These are phyloP conservation scores for Beauveria medogensis DNA, from an alignment of 2,329 filamentous ascomycete species.

Conservation along the genomic window DNA sequence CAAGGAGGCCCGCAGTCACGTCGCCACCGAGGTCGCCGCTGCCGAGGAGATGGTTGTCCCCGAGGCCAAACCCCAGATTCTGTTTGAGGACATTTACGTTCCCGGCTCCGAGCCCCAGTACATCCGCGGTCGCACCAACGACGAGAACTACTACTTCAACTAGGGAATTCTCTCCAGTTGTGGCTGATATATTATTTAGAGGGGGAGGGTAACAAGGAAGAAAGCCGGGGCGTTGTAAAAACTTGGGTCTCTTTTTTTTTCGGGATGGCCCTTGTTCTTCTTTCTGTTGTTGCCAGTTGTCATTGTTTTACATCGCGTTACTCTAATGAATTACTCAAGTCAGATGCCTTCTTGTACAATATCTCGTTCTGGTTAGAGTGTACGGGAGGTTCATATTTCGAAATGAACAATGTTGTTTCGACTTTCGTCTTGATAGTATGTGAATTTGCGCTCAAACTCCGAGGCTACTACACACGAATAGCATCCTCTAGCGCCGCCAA, in stretches of 20 bases:
- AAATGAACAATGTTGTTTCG: not conserved
- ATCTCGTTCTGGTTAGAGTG: conserved; percentile 3
- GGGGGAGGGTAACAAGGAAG: not conserved
- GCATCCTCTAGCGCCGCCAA: no score
- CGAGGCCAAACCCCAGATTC: conserved; percentile 69
- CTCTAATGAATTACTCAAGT: conserved; percentile 7
- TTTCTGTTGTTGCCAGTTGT: not conserved
- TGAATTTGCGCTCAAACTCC: no score
- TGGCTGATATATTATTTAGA: not conserved
- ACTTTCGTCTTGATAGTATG: no score
- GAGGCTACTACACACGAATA: no score
- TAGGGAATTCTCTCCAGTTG: conserved; percentile 26
- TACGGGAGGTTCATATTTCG: not conserved
- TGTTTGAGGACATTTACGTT: conserved; percentile 97
- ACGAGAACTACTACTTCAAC: conserved; percentile 92
- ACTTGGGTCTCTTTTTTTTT: not conserved
- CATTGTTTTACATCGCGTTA: not conserved
- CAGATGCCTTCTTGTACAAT: conserved; percentile 11
- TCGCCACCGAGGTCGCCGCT: conserved; percentile 82
- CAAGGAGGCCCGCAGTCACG: conserved; percentile 79
- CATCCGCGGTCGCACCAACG: conserved; percentile 77
- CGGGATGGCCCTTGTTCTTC: not conserved
- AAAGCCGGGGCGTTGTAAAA: not conserved
- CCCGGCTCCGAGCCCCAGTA: conserved; percentile 78
- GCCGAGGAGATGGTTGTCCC: conserved; percentile 84